Conservation (phyloP, 306 rosid genomes). For the Medicago lupulina region DNA sequence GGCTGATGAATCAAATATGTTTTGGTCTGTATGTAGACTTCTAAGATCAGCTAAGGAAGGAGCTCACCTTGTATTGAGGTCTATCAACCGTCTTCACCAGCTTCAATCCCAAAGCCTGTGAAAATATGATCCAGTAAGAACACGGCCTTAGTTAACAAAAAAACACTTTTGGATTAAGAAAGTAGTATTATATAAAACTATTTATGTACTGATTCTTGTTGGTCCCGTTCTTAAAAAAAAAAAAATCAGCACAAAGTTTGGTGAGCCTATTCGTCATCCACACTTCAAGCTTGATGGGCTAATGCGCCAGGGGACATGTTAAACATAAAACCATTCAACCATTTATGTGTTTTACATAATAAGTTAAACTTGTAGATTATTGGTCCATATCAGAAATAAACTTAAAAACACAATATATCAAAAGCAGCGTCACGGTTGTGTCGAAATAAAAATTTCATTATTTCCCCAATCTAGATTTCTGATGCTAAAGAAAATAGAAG, state of each 20-base stretch:
- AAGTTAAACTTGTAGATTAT: neutral
- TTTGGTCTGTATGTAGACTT: conserved; percentile 6
- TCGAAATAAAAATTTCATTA: conserved; percentile 30
- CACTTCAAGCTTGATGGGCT: neutral
- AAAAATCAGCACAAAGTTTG: neutral
- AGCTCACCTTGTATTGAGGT: conserved; percentile 80
- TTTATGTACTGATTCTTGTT: neutral
- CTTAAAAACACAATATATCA: conserved; percentile 7
- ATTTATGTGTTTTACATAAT: neutral
- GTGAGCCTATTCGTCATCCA: neutral
- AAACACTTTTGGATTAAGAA: conserved; percentile 28
- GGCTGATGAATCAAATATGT: neutral
- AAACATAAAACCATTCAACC: neutral
- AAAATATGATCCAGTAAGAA: conserved; percentile 39
- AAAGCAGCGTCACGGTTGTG: conserved; percentile 6
- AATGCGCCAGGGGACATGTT: neutral
- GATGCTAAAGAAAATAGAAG: conserved; percentile 23
- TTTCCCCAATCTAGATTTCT: conserved; percentile 11
- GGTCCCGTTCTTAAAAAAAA: neutral
- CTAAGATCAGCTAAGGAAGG: conserved; percentile 16
- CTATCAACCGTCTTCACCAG: conserved; percentile 75
- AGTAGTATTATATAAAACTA: conserved; percentile 18
- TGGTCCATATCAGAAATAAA: conserved; percentile 7
- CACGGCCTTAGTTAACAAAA: conserved; percentile 12
- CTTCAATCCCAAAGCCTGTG: conserved; percentile 86